Conservation (phyloP, 2,329 filamentous ascomycete genomes). For the Dendrostoma leiphaemia region DNA sequence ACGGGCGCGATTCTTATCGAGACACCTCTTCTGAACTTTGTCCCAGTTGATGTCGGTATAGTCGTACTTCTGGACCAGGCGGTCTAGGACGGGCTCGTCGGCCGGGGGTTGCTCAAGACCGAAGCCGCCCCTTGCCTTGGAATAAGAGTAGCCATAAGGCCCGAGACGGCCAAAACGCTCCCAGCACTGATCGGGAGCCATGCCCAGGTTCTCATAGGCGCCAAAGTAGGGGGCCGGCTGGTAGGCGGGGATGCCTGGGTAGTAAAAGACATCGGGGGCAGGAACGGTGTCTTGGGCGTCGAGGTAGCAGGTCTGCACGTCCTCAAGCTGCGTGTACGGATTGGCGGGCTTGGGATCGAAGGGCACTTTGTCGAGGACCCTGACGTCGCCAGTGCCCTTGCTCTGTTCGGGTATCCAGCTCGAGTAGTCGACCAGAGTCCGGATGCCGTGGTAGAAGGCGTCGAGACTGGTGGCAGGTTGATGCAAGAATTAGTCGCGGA, state of each 20-base stretch:
- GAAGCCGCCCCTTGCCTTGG: constrained; percentile 58
- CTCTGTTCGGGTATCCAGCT: constrained; percentile 18
- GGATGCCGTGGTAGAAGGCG: constrained; percentile 17
- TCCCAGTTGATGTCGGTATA: constrained; percentile 72
- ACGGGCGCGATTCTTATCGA: constrained; percentile 63
- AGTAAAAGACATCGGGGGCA: constrained; percentile 51
- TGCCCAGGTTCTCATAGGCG: constrained; percentile 56
- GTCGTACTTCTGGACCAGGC: constrained; percentile 43
- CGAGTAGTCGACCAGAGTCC: constrained; percentile 18
- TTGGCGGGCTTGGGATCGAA: constrained; percentile 10
- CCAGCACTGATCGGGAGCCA: constrained; percentile 64
- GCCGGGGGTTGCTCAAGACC: constrained; percentile 57
- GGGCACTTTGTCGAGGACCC: constrained; percentile 12
- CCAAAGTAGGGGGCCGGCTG: constrained; percentile 64
- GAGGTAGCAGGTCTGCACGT: constrained; percentile 42
- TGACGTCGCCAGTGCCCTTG: constrained; percentile 10
- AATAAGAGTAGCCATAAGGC: constrained; percentile 64
- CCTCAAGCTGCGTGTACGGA: constrained; percentile 13
- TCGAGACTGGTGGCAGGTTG: constrained; percentile 3
- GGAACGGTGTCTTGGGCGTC: constrained; percentile 48
- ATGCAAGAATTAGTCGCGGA: not conserved
- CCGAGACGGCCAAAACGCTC: constrained; percentile 69
- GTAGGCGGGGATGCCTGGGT: constrained; percentile 56
- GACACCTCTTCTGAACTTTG: constrained; percentile 64
- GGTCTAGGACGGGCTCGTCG: constrained; percentile 55